phyloP scores from a whole-genome alignment of 805 yeast genomes.

The Wilhelminamyces savonicus region DNA sequence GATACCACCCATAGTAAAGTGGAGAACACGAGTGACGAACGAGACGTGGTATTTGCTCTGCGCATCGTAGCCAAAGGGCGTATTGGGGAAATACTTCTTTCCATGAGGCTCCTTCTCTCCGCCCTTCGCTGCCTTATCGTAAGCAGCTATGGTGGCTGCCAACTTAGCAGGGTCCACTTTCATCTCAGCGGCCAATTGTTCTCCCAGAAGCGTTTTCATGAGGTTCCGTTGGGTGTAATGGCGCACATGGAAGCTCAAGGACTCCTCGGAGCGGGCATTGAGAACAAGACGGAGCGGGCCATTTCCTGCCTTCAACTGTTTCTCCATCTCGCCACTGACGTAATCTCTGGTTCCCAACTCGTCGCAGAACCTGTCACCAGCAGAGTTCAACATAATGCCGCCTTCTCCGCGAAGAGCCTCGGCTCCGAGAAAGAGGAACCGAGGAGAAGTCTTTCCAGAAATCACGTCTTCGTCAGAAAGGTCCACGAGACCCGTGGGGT shows the following conservation, averaged over 20 bases:
- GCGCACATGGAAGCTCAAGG: slow-evolving; percentile 45
- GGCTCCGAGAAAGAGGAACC: slow-evolving; percentile 56
- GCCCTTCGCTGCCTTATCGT: slow-evolving; percentile 38
- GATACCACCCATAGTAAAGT: slow-evolving; percentile 69
- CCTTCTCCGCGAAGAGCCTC: slow-evolving; percentile 66
- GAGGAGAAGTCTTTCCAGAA: slow-evolving; percentile 31
- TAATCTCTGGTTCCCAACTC: slow-evolving; percentile 57
- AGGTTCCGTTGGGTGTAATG: slow-evolving; percentile 52
- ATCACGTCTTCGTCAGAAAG: slow-evolving; percentile 38
- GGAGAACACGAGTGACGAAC: slow-evolving; percentile 49
- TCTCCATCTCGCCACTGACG: slow-evolving; percentile 52
- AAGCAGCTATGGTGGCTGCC: slow-evolving; percentile 26
- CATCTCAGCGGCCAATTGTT: slow-evolving; percentile 37
- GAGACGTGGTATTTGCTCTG: slow-evolving; percentile 43
- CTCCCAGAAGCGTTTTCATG: slow-evolving; percentile 42
- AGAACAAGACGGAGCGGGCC: slow-evolving; percentile 48
- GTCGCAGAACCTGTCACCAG: slow-evolving; percentile 53
- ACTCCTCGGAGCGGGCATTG: slow-evolving; percentile 39
- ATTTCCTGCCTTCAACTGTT: slow-evolving; percentile 29
- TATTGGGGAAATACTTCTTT: slow-evolving; percentile 42
- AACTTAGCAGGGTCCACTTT: slow-evolving; percentile 26
- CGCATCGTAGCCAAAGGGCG: slow-evolving; percentile 32
- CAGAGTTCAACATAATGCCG: slow-evolving; percentile 47
- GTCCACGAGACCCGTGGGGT: slow-evolving; percentile 60
- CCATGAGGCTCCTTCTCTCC: slow-evolving; percentile 35